A percentile compares a stretch with the other conserved stretches of the same genome.
Conservation (phyloP, 129 eudicot species). For the Chrysanthemum seticuspe region DNA sequence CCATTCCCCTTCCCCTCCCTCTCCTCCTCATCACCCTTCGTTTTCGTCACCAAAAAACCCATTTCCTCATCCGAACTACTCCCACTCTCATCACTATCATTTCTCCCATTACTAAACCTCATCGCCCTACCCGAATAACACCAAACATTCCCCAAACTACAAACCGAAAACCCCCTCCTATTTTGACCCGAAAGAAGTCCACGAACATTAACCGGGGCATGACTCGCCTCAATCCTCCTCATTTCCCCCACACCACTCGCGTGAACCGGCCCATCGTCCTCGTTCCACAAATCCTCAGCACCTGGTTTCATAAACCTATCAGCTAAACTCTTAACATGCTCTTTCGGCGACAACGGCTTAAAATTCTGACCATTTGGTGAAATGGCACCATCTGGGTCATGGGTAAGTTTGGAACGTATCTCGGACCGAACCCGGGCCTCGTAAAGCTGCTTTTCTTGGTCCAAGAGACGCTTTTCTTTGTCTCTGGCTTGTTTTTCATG, state of each 20-base stretch:
- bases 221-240: slow-evolving; percentile 20
- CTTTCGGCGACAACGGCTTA: slow-evolving; percentile 57
- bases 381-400: neutral
- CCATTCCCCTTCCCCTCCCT: slow-evolving; percentile 24
- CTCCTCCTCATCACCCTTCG: slow-evolving; percentile 26
- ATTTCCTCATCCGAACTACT: slow-evolving; percentile 36
- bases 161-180: slow-evolving; percentile 24
- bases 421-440: slow-evolving; percentile 84
- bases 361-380: slow-evolving; percentile 25
- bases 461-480: slow-evolving; percentile 80
- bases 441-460: slow-evolving; percentile 81
- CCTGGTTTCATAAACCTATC: slow-evolving; percentile 89
- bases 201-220: slow-evolving; percentile 38
- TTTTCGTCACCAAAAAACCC: slow-evolving; percentile 23
- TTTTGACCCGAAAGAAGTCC: slow-evolving; percentile 31
- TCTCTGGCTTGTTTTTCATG: slow-evolving; percentile 92
- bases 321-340: slow-evolving; percentile 77
- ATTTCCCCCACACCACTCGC: slow-evolving; percentile 23
- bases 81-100: slow-evolving; percentile 46
- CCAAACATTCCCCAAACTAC: slow-evolving; percentile 31
- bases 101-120: slow-evolving; percentile 35
- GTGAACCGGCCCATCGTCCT: slow-evolving; percentile 64
- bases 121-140: slow-evolving; percentile 45
- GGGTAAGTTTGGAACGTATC: slow-evolving; percentile 57
- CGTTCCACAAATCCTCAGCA: slow-evolving; percentile 96